Base-by-base conservation (phyloP, 2,329 filamentous ascomycete genomes). In the Fonsecaea pedrosoi region DNA sequence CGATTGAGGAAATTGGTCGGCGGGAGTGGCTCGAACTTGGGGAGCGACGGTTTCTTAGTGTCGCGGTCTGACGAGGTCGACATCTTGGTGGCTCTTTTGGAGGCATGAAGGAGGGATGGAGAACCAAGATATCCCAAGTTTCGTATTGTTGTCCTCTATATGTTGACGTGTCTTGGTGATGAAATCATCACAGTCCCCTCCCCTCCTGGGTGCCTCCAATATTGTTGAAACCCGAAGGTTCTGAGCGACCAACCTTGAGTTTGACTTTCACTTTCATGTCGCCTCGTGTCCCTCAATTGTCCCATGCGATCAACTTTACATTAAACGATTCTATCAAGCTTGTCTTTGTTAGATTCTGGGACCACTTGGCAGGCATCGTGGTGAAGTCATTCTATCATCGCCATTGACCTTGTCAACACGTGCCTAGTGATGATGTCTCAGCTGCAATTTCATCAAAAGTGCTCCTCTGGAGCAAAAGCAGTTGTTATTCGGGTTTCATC, bases 11-110 rank as follows among this genome's bases (percentile, higher is more conserved):
- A 54, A 30, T 66, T 64, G 38, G 58, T 65, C 7, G 61, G 61
- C 10, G 68, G 65, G 2, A 69, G 58, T 13, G 68, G 68, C 40
- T 69, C 65, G 65, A 69, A 69, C 25, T 67, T 66, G 30, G 68
- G 68, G 9, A 69, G 54, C 18, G 53, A 48, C 8, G 61, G 50
- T 25, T 64, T 60, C 3, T 60, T 12, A 25, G 25, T 25, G 34
- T 54, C 42, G 25, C 48, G 57, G 10, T 50, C 38, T 48, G 38
- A 25, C 32, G 40, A 37, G 30, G 38, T 7, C 7, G 57, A 37
- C 57, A 50, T 60, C 21, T 8, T 25, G 2, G 25, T 25, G 25
- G 25, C 25, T 25, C 25, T 25, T 25, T 25, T 25, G 2, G 2
- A 25, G 25, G 25, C 25, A 25, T 4, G 45, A 2, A 50, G 1